A percentile compares a stretch with the other conserved stretches of the same genome.
Evolutionary conservation across 1,284 basidiomycete species (phyloP).

Genomic region (Mycena citricolor): DNA sequence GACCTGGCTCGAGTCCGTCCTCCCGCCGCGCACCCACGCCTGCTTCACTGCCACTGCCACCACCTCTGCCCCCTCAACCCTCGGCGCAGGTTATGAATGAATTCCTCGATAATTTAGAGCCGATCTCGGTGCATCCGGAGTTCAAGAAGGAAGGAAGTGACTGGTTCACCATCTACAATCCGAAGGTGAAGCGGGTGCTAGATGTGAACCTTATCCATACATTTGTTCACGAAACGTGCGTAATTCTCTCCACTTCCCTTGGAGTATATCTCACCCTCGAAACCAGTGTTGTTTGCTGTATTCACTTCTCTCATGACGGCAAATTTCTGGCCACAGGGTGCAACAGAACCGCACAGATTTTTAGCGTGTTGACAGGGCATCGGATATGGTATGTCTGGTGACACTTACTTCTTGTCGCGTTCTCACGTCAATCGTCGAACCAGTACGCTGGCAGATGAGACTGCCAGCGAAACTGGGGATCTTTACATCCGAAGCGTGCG

Average conservation of each 20-base stretch:
- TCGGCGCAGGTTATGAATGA: too few species aligned
- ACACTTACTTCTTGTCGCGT: not conserved
- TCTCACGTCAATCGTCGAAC: conserved; percentile 11
- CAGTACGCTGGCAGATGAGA: conserved; percentile 71
- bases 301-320: conserved; percentile 87
- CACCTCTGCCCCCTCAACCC: too few species aligned
- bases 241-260: conserved; percentile 3
- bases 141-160: conserved; percentile 79
- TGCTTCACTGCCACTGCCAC: conserved; percentile 1
- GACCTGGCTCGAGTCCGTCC: conserved; percentile 20
- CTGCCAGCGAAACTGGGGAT: conserved; percentile 65
- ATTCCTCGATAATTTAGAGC: conserved; percentile 19
- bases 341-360: conserved; percentile 89
- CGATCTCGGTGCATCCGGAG: conserved; percentile 42
- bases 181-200: conserved; percentile 69
- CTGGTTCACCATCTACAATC: conserved; percentile 88
- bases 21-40: conserved; percentile 11
- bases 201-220: conserved; percentile 86
- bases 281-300: conserved; percentile 84
- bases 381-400: conserved; percentile 65
- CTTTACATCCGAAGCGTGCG: conserved; percentile 84
- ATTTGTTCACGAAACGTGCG: conserved; percentile 3
- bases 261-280: conserved; percentile 1
- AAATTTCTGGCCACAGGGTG: conserved; percentile 89
- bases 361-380: conserved; percentile 81